Base-by-base conservation (phyloP, 768 basidiomycete species). In the Termitomyces sp. region DNA sequence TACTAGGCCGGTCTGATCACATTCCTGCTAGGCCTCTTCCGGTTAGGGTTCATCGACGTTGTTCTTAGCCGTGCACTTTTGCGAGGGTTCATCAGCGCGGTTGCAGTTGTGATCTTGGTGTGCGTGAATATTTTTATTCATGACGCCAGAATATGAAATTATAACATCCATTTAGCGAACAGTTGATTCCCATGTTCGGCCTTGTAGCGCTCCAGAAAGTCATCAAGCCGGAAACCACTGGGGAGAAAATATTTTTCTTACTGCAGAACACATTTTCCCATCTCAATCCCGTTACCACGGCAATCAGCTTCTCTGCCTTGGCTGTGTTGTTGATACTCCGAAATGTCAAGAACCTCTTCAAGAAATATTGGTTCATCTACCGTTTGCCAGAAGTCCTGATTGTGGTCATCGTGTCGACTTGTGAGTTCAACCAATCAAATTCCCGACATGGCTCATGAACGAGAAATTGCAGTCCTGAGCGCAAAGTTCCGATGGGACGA, bases 21-120 rank as follows among this genome's bases (percentile, higher is more conserved):
- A 1, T 93, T 92, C 58, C 69, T 90, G 25, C 79, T 97, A 31
- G 95, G 95, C 3, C 82, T 96, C 64, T 87, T 95, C 67, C 81
- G 93, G 25, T 77, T 98, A 10, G 94, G 95, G 2, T 96, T 96
- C 71, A 84, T 96, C 53, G 95, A 98, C 68, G 95, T 96, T 12
- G 90, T 96, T 5, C 80, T 98, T 29, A 93, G 91, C 64, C 86
- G 93, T 52, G 92, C 94, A 4, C 78, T 96, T 14, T 78, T 96
- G 54, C 82, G 91, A 29, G 95, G 95, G 3, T 95, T 96, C 67
- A 82, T 96, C 44, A 85, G 87, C 1, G 92, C 94, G 16, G 81
- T 95, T 27, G 91, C 89, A 1, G 80, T 89, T 7, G 87, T 98
- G 42, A 95, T 98, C 64, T 77, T 88, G 68, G 85, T 93, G 90